These are phyloP conservation scores for Croton setiger DNA, from an alignment of 441 rosid species.

Conservation along the genomic window DNA sequence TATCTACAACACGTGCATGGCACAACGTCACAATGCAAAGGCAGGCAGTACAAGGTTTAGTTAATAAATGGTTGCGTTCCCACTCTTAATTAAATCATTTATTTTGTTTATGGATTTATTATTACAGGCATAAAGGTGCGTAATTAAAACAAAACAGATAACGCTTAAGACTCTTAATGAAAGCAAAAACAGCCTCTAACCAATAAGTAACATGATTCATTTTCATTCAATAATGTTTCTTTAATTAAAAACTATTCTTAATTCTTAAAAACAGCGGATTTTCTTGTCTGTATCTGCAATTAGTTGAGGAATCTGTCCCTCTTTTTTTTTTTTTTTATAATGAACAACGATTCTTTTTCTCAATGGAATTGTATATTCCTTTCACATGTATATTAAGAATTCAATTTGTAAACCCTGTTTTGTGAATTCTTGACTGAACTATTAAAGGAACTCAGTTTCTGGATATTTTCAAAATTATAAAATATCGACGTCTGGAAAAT, in stretches of 20 bases:
- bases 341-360: neutral
- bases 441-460: too few relatives aligned
- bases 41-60: slow-evolving; percentile 5
- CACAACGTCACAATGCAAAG: slow-evolving; percentile 5
- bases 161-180: slow-evolving; percentile 1
- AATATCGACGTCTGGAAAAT: neutral
- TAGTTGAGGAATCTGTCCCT: slow-evolving; percentile 4
- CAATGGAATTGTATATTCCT: neutral
- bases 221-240: neutral
- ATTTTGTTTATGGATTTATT: slow-evolving; percentile 24
- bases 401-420: neutral
- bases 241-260: neutral
- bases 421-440: neutral
- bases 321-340: too few relatives aligned
- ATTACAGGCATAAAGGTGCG: neutral
- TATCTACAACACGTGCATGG: neutral
- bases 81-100: neutral
- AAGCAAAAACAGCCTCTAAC: slow-evolving; percentile 2
- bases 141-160: slow-evolving; percentile 18
- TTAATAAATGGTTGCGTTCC: neutral
- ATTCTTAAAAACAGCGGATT: neutral
- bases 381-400: neutral
- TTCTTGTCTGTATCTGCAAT: slow-evolving; percentile 2
- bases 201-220: neutral
- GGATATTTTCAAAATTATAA: neutral